Evolutionary conservation across 2,329 filamentous ascomycete genomes (phyloP).

Genomic region (Delphinella strobiligena): DNA sequence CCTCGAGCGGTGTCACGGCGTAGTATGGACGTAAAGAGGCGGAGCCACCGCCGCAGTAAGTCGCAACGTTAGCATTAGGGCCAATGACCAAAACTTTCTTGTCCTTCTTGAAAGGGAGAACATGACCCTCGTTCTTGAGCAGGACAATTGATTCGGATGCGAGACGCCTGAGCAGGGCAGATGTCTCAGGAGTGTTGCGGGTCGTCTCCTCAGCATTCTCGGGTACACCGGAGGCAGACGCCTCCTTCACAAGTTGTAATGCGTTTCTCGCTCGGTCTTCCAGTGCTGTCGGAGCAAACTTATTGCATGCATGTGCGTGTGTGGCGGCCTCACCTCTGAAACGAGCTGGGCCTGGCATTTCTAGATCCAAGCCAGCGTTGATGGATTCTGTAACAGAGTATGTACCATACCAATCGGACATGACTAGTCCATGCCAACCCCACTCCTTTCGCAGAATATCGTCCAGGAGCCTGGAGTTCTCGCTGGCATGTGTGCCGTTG

Average conservation of each 20-base stretch:
- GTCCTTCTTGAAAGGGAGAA: conserved; percentile 53
- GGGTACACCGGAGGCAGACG: conserved; percentile 14
- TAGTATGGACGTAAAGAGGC: conserved; percentile 23
- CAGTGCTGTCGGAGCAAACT: conserved; percentile 42
- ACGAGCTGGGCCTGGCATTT: conserved; percentile 47
- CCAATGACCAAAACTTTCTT: conserved; percentile 64
- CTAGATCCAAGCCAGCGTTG: conserved; percentile 67
- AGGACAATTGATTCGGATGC: conserved; percentile 19
- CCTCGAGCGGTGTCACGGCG: conserved; percentile 20
- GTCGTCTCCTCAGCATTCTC: conserved; percentile 19
- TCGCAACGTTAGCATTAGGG: conserved; percentile 59
- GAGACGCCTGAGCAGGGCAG: conserved; percentile 17
- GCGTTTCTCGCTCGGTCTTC: conserved; percentile 49
- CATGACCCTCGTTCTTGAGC: conserved; percentile 54
- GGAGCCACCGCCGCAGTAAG: conserved; percentile 28
- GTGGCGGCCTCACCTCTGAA: conserved; percentile 24
- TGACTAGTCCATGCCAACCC: conserved; percentile 45
- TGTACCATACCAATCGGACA: conserved; percentile 72
- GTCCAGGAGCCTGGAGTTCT: conserved; percentile 53
- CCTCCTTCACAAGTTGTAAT: conserved; percentile 42
- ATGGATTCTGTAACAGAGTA: conserved; percentile 57
- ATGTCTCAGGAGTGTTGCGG: conserved; percentile 20
- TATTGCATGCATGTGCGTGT: conserved; percentile 33
- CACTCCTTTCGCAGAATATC: conserved; percentile 59
- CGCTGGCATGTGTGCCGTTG: conserved; percentile 57